phyloP scores from a whole-genome alignment of 2,329 filamentous ascomycete genomes.

The Neurospora sp. region DNA sequence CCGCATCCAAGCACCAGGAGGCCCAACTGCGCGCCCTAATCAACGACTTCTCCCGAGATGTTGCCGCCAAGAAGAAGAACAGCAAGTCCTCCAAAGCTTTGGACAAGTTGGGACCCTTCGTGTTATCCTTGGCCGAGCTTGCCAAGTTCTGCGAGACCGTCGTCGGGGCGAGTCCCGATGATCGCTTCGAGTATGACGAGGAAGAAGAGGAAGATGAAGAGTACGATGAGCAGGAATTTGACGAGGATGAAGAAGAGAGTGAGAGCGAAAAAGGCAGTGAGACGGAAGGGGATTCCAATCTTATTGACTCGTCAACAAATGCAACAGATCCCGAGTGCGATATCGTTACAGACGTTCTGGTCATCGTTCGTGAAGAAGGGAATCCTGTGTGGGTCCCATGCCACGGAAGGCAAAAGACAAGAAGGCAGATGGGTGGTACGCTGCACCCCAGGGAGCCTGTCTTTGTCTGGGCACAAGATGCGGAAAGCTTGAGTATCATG shows the following conservation, averaged over 20 bases:
- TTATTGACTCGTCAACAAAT: neutral
- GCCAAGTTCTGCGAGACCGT: slow-evolving; percentile 1
- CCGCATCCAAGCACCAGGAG: neutral
- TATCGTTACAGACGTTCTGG: neutral
- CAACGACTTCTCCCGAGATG: neutral
- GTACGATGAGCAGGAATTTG: neutral
- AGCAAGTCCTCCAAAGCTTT: neutral
- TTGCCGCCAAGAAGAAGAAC: neutral
- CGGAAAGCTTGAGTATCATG: neutral
- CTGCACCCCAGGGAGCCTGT: neutral
- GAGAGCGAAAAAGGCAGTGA: neutral
- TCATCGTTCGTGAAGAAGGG: neutral
- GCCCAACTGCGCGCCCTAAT: neutral
- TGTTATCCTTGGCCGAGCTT: neutral
- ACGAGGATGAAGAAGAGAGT: neutral
- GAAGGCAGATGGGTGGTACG: neutral
- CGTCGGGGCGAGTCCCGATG: neutral
- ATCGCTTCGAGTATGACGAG: neutral
- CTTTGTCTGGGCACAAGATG: neutral
- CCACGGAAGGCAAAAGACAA: neutral
- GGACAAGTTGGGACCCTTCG: slow-evolving; percentile 1
- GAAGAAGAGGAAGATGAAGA: neutral
- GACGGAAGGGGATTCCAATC: neutral
- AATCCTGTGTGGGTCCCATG: slow-evolving; percentile 1
- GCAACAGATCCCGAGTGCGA: neutral